phyloP scores from a whole-genome alignment of 495 filamentous ascomycete genomes.

The Aspergillus ellipticus region DNA sequence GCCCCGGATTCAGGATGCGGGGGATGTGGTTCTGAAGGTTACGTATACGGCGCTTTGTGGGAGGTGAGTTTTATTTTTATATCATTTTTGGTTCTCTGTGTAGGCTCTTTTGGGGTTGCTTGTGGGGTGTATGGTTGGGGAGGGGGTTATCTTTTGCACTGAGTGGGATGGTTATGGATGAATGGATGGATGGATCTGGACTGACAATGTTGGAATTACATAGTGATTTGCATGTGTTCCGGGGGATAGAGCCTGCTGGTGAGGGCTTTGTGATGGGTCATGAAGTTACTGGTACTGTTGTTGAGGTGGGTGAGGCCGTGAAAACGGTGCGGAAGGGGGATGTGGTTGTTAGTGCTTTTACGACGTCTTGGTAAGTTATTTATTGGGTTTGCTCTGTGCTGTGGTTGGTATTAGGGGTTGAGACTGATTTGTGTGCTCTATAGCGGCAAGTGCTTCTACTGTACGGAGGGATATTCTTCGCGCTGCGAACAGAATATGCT shows the following conservation, averaged over 20 bases:
- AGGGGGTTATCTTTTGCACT: background rate
- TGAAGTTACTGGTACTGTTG: conserved; percentile 76
- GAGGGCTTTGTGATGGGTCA: conserved; percentile 67
- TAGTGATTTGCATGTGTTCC: conserved; percentile 88
- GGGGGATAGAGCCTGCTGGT: conserved; percentile 67
- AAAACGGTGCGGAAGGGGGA: conserved; percentile 72
- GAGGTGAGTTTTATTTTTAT: conserved; percentile 48
- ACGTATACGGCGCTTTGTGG: conserved; percentile 85
- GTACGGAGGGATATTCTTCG: conserved; percentile 73
- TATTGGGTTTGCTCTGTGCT: background rate
- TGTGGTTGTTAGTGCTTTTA: conserved; percentile 78
- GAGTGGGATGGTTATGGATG: background rate
- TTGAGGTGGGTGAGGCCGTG: conserved; percentile 63
- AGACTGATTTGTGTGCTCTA: background rate
- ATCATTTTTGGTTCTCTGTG: background rate
- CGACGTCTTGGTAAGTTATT: conserved; percentile 70
- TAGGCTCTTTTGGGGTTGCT: background rate
- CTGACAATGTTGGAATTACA: background rate
- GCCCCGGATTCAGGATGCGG: conserved; percentile 60
- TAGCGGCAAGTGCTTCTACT: conserved; percentile 88
- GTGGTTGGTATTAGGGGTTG: background rate
- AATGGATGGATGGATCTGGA: background rate
- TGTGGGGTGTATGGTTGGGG: background rate
- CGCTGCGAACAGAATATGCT: conserved; percentile 73
- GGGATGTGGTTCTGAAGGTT: conserved; percentile 83